Evolutionary conservation across 805 yeast genomes (phyloP), one percentile per base, ranked within the genome.

Genomic region (Lachancea mirantina): DNA sequence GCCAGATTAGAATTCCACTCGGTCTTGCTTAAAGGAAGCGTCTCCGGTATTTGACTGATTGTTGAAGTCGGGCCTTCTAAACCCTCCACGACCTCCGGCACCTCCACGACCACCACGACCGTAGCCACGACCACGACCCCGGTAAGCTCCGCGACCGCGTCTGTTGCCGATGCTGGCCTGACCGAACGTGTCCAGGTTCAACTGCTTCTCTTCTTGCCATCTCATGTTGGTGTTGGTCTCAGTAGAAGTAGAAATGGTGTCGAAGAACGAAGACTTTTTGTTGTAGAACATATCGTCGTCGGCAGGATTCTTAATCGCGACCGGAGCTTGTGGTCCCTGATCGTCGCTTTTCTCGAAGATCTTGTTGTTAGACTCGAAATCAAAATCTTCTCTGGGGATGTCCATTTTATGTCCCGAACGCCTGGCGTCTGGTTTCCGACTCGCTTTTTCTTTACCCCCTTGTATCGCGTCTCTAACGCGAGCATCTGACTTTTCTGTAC

Each of bases 211-310:
- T 45, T 78, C 82, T 28, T 70, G 63, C 77, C 94, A 79, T 49
- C 76, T 70, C 73, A 75, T 64, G 18, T 54, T 56, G 6, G 56
- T 50, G 16, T 59, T 50, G 30, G 68, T 68, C 33, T 69, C 72
- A 23, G 77, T 59, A 4, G 85, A 77, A 8, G 85, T 73, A 8
- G 94, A 81, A 36, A 89, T 74, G 40, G 72, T 74, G 59, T 92
- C 97, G 51, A 89, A 89, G 58, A 92, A 89, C 2, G 96, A 87
- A 9, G 85, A 74, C 49, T 72, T 71, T 57, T 78, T 85, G 62
- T 87, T 73, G 64, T 92, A 92, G 18, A 68, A 72, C 8, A 25
- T 18, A 14, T 35, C 44, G 11, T 32, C 39, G 11, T 23, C 39
- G 14, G 39, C 40, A 2, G 34, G 41, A 8, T 34, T 39, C 18